phyloP scores from a whole-genome alignment of 1,284 basidiomycete species.

The Papiliotrema nemorosa region DNA sequence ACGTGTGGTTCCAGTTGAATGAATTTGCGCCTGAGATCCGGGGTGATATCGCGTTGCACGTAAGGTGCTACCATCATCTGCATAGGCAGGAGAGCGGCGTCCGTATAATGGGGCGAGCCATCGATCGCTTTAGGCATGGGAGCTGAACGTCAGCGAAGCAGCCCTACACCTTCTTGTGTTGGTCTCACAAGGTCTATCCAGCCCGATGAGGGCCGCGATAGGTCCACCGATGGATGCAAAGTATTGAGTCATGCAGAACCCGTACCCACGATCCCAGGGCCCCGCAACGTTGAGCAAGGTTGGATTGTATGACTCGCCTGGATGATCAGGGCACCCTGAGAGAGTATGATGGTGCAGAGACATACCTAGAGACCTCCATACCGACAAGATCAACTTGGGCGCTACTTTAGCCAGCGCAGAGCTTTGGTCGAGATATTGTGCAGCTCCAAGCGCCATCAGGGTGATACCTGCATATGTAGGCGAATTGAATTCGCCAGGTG shows the following conservation, averaged over 20 bases:
- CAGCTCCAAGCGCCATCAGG: slow-evolving; percentile 12
- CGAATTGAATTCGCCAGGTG: slow-evolving; percentile 19
- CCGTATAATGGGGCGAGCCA: slow-evolving; percentile 14
- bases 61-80: slow-evolving; percentile 16
- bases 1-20: slow-evolving; percentile 6
- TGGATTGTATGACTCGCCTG: slow-evolving; percentile 21
- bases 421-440: slow-evolving; percentile 10
- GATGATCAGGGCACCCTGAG: not conserved
- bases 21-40: slow-evolving; percentile 4
- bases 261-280: slow-evolving; percentile 21
- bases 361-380: slow-evolving; percentile 12
- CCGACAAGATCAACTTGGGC: slow-evolving; percentile 7
- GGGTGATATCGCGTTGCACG: slow-evolving; percentile 9
- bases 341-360: too few species aligned
- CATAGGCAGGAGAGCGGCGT: slow-evolving; percentile 15
- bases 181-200: slow-evolving; percentile 3
- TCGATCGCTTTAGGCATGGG: slow-evolving; percentile 15
- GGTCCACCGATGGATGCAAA: slow-evolving; percentile 9
- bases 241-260: slow-evolving; percentile 20
- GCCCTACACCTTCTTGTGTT: too few species aligned
- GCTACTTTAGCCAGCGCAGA: slow-evolving; percentile 6
- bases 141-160: slow-evolving; percentile 5
- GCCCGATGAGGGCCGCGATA: slow-evolving; percentile 10
- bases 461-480: slow-evolving; percentile 21
- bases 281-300: slow-evolving; percentile 15